Percentiles rank a stretch among this genome's conserved stretches.
Conservation (phyloP, 495 filamentous ascomycete species). For the Elasticomyces elasticus region DNA sequence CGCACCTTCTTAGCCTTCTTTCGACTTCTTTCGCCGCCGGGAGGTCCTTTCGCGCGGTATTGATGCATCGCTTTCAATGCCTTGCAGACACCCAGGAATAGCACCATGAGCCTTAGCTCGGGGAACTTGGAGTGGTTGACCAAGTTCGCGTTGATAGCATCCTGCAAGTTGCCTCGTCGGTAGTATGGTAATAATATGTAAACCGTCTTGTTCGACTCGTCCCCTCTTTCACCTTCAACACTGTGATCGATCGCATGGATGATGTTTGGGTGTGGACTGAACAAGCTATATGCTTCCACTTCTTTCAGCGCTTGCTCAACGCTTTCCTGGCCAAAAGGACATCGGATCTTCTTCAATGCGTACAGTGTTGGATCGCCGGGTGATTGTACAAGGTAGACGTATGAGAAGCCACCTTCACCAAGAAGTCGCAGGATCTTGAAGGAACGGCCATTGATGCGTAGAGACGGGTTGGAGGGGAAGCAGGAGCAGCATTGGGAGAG, state of each 20-base stretch:
- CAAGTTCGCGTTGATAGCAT: constrained; percentile 95
- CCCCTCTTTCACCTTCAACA: constrained; percentile 48
- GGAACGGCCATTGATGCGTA: constrained; percentile 88
- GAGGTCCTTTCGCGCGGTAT: constrained; percentile 56
- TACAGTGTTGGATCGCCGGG: constrained; percentile 69
- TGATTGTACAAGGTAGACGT: constrained; percentile 96
- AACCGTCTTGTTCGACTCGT: constrained; percentile 74
- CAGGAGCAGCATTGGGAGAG: constrained; percentile 90
- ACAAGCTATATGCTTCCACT: constrained; percentile 91
- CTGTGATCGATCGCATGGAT: constrained; percentile 85
- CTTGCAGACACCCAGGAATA: constrained; percentile 85
- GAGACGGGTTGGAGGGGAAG: constrained; percentile 82
- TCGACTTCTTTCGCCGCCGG: constrained; percentile 44
- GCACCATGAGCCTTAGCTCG: constrained; percentile 72
- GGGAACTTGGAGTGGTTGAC: constrained; percentile 95
- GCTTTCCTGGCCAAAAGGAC: constrained; percentile 92
- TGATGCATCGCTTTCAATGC: constrained; percentile 86
- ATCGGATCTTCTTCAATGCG: constrained; percentile 96
- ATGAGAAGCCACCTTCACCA: constrained; percentile 79
- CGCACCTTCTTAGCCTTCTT: constrained; percentile 48
- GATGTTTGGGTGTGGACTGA: constrained; percentile 69
- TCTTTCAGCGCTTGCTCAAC: constrained; percentile 90
- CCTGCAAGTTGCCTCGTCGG: constrained; percentile 85
- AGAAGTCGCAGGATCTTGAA: constrained; percentile 92
- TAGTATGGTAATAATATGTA: constrained; percentile 96